Conservation (phyloP, 2,329 filamentous ascomycete species). For the Neonectria magnoliae region DNA sequence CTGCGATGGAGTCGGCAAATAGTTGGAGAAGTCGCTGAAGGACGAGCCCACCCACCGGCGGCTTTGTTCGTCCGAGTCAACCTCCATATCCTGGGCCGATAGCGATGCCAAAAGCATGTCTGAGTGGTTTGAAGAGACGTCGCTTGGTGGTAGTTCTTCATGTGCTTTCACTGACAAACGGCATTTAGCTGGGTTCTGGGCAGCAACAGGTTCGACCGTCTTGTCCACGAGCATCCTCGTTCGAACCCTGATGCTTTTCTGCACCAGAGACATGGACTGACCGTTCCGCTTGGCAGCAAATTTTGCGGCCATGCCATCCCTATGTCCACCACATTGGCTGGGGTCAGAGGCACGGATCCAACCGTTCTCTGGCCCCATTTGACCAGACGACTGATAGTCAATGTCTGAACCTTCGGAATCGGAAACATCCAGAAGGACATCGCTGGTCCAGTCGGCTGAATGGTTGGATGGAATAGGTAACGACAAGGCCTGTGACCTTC, state of each 20-base stretch:
- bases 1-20: slow-evolving; percentile 48
- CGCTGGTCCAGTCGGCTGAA: slow-evolving; percentile 35
- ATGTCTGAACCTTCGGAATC: slow-evolving; percentile 59
- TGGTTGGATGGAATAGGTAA: slow-evolving; percentile 51
- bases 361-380: slow-evolving; percentile 31
- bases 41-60: slow-evolving; percentile 15
- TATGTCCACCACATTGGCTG: slow-evolving; percentile 45
- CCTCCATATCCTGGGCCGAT: slow-evolving; percentile 18
- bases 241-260: slow-evolving; percentile 40
- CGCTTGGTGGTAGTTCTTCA: slow-evolving; percentile 1
- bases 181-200: slow-evolving; percentile 5
- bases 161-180: slow-evolving; percentile 16
- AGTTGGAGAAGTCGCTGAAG: slow-evolving; percentile 51
- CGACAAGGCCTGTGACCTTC: slow-evolving; percentile 68
- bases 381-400: slow-evolving; percentile 52
- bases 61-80: slow-evolving; percentile 9
- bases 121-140: slow-evolving; percentile 8
- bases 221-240: slow-evolving; percentile 30
- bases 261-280: slow-evolving; percentile 33
- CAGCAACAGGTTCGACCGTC: slow-evolving; percentile 14
- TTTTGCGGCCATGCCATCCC: slow-evolving; percentile 62
- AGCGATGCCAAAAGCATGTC: slow-evolving; percentile 14
- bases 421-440: slow-evolving; percentile 24
- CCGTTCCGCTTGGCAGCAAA: slow-evolving; percentile 34
- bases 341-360: slow-evolving; percentile 32